A percentile compares a stretch with the other conserved stretches of the same genome.
Conservation (phyloP, 306 rosid genomes). For the Ochetophila trinervis region DNA sequence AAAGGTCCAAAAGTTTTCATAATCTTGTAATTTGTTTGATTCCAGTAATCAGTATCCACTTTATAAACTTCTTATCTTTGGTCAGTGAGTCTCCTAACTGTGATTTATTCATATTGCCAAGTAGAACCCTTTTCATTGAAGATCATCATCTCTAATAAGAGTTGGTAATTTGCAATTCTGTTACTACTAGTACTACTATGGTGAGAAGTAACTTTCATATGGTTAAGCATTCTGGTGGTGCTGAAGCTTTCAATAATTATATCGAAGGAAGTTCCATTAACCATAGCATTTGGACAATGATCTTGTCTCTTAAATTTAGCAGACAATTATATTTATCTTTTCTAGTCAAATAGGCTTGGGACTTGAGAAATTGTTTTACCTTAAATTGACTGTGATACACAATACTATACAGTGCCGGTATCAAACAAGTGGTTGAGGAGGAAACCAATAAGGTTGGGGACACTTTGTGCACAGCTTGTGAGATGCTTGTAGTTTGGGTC, state of each 20-base stretch:
- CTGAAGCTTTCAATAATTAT: too few relatives aligned
- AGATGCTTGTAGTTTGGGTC: slow-evolving; percentile 74
- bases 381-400: slow-evolving; percentile 16
- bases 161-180: too few relatives aligned
- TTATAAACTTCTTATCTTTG: background rate
- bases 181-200: too few relatives aligned
- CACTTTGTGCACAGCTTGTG: slow-evolving; percentile 61
- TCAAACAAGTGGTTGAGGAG: slow-evolving; percentile 64
- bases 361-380: background rate
- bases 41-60: background rate
- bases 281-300: too few relatives aligned
- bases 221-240: too few relatives aligned
- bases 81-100: background rate
- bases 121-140: too few relatives aligned
- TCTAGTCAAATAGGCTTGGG: slow-evolving; percentile 1
- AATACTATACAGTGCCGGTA: slow-evolving; percentile 44
- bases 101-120: too few relatives aligned
- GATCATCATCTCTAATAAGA: too few relatives aligned
- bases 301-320: background rate
- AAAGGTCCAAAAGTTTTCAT: slow-evolving; percentile 40
- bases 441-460: slow-evolving; percentile 33
- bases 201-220: too few relatives aligned
- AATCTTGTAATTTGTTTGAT: background rate
- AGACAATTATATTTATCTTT: background rate
- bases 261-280: too few relatives aligned